Evolutionary conservation across 257 asterid species (phyloP), one percentile per base, ranked within the genome.

Genomic region (Pogostemon cablin): DNA sequence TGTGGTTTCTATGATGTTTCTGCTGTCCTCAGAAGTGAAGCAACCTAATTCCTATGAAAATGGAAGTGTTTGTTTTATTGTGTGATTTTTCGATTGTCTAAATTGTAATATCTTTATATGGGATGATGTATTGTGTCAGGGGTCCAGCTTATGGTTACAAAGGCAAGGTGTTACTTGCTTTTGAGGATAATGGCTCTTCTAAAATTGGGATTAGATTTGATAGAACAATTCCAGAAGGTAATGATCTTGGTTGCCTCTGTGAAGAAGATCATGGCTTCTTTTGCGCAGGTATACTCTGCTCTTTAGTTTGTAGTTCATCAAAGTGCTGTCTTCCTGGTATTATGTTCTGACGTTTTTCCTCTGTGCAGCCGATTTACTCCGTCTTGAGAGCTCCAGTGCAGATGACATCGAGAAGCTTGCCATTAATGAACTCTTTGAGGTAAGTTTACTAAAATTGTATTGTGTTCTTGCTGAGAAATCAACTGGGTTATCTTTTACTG

Each of bases 141-240:
- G 97, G 96, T 69, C 98, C 97, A 69, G 37, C 80, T 61, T 79
- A 81, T 75, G 92, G 90, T 68, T 86, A 78, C 81, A 85, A 75
- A 74, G 97, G 98, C 75, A 87, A 88, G 83, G 98, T 92, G 73
- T 81, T 90, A 50, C 91, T 90, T 77, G 81, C 98, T 55, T 92
- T 88, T 75, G 98, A 90, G 81, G 95, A 84, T 72, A 92, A 92
- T 77, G 93, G 82, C 70, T 83, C 87, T 73, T 90, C 98, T 20
- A 92, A 92, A 84, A 83, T 92, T 34, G 98, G 98, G 72, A 91
- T 92, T 73, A 83, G 98, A 81, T 92, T 92, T 84, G 98, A 92
- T 80, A 85, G 67, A 79, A 57, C 86, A 71, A 82, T 92, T 77
- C 95, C 85, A 4, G 98, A 87, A 67, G 98, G 98, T 67, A 88